Evolutionary conservation across 2,329 filamentous ascomycete species (phyloP).

Genomic region (Aspergillus pseudoviridinutans): DNA sequence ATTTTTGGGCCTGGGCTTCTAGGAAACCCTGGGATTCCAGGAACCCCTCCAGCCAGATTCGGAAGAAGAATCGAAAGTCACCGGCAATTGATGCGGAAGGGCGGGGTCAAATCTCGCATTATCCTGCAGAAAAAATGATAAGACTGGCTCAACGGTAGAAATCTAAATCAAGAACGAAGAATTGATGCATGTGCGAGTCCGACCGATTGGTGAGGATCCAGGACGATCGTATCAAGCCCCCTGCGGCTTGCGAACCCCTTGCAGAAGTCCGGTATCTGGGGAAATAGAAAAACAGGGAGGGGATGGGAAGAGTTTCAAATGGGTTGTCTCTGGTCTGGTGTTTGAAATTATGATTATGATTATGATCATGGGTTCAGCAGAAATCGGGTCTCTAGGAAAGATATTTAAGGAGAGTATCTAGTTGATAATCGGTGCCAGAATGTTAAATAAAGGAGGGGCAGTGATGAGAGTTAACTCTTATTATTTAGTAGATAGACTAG

Average conservation of each 20-base stretch:
- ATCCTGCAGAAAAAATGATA: neutral
- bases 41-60: neutral
- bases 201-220: slow-evolving; percentile 1
- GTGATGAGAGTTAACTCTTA: neutral
- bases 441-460: slow-evolving; percentile 2
- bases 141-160: slow-evolving; percentile 1
- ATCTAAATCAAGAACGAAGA: slow-evolving; percentile 2
- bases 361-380: neutral
- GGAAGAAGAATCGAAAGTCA: neutral
- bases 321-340: neutral
- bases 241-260: slow-evolving; percentile 16
- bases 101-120: neutral
- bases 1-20: neutral
- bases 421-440: neutral
- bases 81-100: neutral
- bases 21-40: neutral
- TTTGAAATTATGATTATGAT: neutral
- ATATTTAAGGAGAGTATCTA: neutral
- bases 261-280: slow-evolving; percentile 14
- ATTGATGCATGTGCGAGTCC: neutral
- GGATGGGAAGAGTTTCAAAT: neutral
- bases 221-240: slow-evolving; percentile 9
- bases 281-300: slow-evolving; percentile 11
- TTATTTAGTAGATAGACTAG: neutral
- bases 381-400: neutral